phyloP scores from a whole-genome alignment of 2,329 filamentous ascomycete species.

The Penicillium freii region DNA sequence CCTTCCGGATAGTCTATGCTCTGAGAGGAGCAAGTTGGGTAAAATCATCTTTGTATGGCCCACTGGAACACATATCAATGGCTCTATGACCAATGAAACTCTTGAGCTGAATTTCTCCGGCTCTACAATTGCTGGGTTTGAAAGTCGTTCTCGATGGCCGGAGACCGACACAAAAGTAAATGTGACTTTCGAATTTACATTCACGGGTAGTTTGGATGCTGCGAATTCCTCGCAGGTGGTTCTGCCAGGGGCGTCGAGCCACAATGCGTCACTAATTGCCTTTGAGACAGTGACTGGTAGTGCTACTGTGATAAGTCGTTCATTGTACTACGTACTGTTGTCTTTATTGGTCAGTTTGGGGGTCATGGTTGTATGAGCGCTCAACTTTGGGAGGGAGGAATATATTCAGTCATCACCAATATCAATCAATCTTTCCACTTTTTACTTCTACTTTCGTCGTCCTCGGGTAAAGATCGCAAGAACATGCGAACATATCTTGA shows the following conservation, averaged over 20 bases:
- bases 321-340: background rate
- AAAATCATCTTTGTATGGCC: constrained; percentile 4
- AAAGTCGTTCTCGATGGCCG: background rate
- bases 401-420: background rate
- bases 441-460: background rate
- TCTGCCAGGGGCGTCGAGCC: background rate
- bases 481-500: no score
- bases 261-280: constrained; percentile 1
- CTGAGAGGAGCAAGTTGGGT: background rate
- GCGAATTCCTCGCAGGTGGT: constrained; percentile 12
- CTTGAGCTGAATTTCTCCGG: constrained; percentile 6
- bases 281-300: constrained; percentile 4
- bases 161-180: constrained; percentile 1
- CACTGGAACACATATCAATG: constrained; percentile 5
- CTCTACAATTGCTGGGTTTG: background rate
- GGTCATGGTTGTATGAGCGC: background rate
- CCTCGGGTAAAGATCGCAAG: background rate
- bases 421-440: background rate
- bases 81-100: constrained; percentile 11
- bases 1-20: constrained; percentile 3
- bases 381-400: background rate
- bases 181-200: constrained; percentile 7
- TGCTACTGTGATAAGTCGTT: background rate
- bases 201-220: constrained; percentile 1
- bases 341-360: background rate